These are phyloP conservation scores for sorghum (Sorghum bicolor) DNA, from an alignment of 176 grass and related monocot genomes.

Conservation along the genomic window DNA sequence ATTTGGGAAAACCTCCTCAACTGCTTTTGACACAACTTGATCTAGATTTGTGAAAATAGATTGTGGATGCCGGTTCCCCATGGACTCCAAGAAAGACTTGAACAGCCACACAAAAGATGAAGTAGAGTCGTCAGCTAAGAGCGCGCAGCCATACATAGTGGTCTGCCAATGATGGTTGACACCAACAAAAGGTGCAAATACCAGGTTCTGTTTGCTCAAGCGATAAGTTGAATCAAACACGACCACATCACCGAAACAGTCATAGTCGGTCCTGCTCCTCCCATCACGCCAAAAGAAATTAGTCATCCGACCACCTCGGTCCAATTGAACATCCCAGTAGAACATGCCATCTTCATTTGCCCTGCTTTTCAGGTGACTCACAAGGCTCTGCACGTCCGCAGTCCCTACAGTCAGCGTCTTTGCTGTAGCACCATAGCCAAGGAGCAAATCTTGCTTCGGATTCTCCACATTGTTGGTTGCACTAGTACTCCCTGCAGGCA, in stretches of 20 bases:
- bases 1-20: conserved; percentile 65
- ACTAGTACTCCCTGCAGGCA: conserved; percentile 26
- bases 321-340: conserved; percentile 76
- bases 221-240: conserved; percentile 75
- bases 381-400: conserved; percentile 55
- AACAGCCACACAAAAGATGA: conserved; percentile 66
- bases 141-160: conserved; percentile 68
- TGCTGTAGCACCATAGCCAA: conserved; percentile 7
- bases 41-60: conserved; percentile 79
- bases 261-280: conserved; percentile 64
- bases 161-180: conserved; percentile 87
- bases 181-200: conserved; percentile 68
- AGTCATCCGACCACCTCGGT: conserved; percentile 48
- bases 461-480: conserved; percentile 29
- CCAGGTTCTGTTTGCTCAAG: conserved; percentile 67
- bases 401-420: conserved; percentile 26
- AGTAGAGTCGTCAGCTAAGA: conserved; percentile 60
- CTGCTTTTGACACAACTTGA: conserved; percentile 59
- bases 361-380: conserved; percentile 59
- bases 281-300: conserved; percentile 87
- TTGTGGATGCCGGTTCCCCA: conserved; percentile 56
- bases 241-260: conserved; percentile 70
- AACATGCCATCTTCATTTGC: conserved; percentile 69
- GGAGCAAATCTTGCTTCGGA: conserved; percentile 36
- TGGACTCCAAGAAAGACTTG: conserved; percentile 72